These are phyloP conservation scores for Globisporangium iwayamae DNA, from an alignment of 352 stramenopile genomes.

Conservation along the genomic window DNA sequence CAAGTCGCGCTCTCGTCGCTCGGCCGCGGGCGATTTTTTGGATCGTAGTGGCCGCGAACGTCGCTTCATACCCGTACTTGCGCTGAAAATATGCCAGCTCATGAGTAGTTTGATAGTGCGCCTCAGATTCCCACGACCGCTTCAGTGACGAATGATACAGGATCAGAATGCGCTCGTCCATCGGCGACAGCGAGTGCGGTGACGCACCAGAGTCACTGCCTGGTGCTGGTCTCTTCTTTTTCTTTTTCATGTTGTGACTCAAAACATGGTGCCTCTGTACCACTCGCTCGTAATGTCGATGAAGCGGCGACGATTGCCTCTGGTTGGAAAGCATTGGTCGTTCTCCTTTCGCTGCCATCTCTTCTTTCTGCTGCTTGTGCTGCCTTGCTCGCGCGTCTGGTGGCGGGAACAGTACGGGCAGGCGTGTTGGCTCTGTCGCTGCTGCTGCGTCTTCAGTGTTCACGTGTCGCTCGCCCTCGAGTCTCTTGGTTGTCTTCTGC, in stretches of 20 bases:
- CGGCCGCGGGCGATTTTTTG: slow-evolving; percentile 47
- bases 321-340: background rate
- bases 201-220: background rate
- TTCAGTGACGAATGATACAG: slow-evolving; percentile 61
- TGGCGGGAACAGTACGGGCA: background rate
- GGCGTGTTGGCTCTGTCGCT: background rate
- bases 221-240: slow-evolving; percentile 1
- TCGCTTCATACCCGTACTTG: slow-evolving; percentile 44
- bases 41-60: slow-evolving; percentile 55
- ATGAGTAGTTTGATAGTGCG: background rate
- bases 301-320: background rate
- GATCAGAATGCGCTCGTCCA: slow-evolving; percentile 63
- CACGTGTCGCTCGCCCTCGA: background rate
- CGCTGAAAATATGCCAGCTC: background rate
- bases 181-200: slow-evolving; percentile 19
- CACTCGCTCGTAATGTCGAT: background rate
- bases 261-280: no score
- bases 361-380: background rate
- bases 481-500: background rate
- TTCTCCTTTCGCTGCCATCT: background rate
- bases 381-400: background rate
- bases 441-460: background rate
- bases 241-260: background rate
- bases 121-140: slow-evolving; percentile 17
- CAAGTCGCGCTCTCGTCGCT: slow-evolving; percentile 27